Base-by-base conservation (phyloP, 257 asterid genomes). In the Thymus mandschuricus region DNA sequence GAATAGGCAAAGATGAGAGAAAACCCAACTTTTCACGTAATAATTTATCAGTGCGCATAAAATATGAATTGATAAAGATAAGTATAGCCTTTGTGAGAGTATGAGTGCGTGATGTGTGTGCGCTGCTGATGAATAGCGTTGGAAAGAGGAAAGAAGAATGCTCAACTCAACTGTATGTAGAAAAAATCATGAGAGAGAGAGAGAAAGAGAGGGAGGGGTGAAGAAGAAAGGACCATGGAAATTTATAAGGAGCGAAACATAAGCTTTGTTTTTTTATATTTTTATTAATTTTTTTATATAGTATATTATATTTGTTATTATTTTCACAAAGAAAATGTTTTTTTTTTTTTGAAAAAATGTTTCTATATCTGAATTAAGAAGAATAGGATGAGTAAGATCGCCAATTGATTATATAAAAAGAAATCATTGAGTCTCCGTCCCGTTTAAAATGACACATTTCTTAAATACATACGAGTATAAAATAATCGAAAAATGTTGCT, bases 1-100 rank as follows among this genome's bases (percentile, higher is more conserved):
- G 33, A 51, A 86, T 60, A 48, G 73, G 55, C 70, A 64, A 50
- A 73, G 10, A 13, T 28, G 9, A 81, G 69, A 77, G 73, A 66
- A 82, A 72, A 68, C 80, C 82, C 71, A 75, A 60, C 72, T 70
- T 77, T 68, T 78, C 81, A 69, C 75, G 74, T 49, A 60, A 76
- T 63, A 15, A 73, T 70, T 21, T 69, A 67, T 66, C 50, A 40
- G 49, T 50, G 64, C 59, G 10, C 45, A 59, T 45, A 52, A 4
- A 64, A 64, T 64, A 3, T 60, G 44, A 3, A 29, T 6, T 30
- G 1, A 70, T 29, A 49, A 54, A 57, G 4, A 62, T 10, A 64
- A 29, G 60, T 57, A 38, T 52, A 69, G 11, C 44, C 67, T 60
- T 21, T 21, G 21, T 75, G 61, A 64, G 51, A 30, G 67, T 8